Evolutionary conservation across 148 eudicot genomes (phyloP).

Genomic region (Limonium bicolor): DNA sequence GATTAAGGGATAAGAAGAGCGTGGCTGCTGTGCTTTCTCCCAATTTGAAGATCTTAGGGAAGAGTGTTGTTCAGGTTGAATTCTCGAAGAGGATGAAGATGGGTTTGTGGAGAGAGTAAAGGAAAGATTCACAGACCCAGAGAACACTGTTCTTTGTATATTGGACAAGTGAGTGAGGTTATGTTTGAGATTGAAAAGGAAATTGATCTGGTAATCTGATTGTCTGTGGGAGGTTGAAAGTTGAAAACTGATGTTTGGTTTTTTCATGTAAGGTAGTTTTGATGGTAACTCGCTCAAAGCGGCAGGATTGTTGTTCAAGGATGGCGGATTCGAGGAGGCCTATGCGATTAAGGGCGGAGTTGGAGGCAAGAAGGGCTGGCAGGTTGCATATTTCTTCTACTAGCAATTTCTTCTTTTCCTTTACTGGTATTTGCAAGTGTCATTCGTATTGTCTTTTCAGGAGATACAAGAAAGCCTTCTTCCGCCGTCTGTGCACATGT

Average conservation of each 20-base stretch:
- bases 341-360: conserved; percentile 86
- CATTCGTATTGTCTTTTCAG: conserved; percentile 20
- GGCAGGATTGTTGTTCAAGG: conserved; percentile 73
- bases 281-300: conserved; percentile 88
- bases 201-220: background rate
- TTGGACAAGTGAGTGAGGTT: conserved; percentile 73
- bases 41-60: conserved; percentile 48
- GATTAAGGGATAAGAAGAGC: conserved; percentile 76
- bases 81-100: conserved; percentile 58
- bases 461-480: conserved; percentile 75
- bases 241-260: too few relatives aligned
- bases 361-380: conserved; percentile 89
- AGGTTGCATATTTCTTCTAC: conserved; percentile 38
- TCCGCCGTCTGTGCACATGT: conserved; percentile 81
- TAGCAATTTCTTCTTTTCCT: background rate
- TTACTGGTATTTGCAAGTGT: background rate
- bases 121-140: conserved; percentile 38
- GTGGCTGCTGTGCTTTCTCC: conserved; percentile 47
- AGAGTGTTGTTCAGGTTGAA: conserved; percentile 38
- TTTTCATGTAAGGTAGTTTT: conserved; percentile 83
- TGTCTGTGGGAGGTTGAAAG: too few relatives aligned
- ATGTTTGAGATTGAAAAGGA: background rate
- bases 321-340: conserved; percentile 69
- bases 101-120: conserved; percentile 48
- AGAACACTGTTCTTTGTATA: conserved; percentile 47